Evolutionary conservation across 2,329 filamentous ascomycete genomes (phyloP).

Genomic region (Colletotrichum sp.): DNA sequence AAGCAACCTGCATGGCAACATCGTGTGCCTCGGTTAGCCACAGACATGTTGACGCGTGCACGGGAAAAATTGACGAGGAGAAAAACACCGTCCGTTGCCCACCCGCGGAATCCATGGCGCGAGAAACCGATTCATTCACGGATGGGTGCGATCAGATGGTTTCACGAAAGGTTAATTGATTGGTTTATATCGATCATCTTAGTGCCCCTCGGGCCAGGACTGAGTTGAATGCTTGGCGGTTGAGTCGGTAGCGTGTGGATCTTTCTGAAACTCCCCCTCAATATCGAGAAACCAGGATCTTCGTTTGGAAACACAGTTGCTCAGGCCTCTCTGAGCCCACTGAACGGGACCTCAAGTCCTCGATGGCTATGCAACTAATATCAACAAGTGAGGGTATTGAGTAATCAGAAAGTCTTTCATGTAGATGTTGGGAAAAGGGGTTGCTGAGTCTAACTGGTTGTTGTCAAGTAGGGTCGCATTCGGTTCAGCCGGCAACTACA

Average conservation of each 20-base stretch:
- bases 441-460: neutral
- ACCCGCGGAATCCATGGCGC: neutral
- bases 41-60: neutral
- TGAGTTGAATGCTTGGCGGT: neutral
- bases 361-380: neutral
- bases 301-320: neutral
- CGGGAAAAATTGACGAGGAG: neutral
- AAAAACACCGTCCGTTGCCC: neutral
- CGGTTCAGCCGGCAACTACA: neutral
- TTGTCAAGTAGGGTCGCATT: neutral
- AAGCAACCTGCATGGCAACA: neutral
- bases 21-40: neutral
- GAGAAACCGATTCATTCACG: neutral
- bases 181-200: slow-evolving; percentile 5
- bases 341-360: neutral
- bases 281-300: neutral
- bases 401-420: neutral
- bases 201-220: neutral
- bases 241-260: neutral
- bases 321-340: neutral
- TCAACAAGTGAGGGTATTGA: neutral
- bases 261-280: slow-evolving; percentile 4
- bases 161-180: neutral
- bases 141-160: neutral
- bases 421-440: slow-evolving; percentile 2